Evolutionary conservation across 257 asterid genomes (phyloP), one percentile per base, ranked within the genome.

Genomic region (Solanum acaule): DNA sequence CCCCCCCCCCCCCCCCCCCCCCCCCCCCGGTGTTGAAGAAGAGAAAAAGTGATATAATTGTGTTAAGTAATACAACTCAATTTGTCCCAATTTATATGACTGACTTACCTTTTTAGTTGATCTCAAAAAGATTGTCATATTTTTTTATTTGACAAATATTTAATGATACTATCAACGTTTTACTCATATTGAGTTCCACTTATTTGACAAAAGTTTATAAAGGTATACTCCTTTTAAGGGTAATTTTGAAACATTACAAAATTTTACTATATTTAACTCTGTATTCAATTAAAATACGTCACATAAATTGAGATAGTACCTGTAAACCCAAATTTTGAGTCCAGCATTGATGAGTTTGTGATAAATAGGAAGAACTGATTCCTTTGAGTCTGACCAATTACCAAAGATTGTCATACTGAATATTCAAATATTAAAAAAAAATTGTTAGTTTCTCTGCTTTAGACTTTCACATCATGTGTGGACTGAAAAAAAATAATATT

Each of bases 271-370:
- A 46, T 49, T 49, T 13, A 15, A 49, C 7, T 49, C 0, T 5
- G 7, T 49, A 5, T 49, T 14, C 8, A 49, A 8, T 16, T 6
- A 16, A 52, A 52, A 7, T 6, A 52, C 20, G 3, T 2, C 23
- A 52, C 6, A 15, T 52, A 52, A 52, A 52, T 52, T 52, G 63
- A 16, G 63, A 6, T 10, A 38, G 2, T 89, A 96, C 99, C 99
- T 96, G 91, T 95, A 96, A 13, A 96, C 93, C 99, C 98, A 96
- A 75, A 96, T 94, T 88, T 95, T 90, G 86, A 94, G 95, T 63
- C 96, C 94, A 44, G 94, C 93, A 8, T 90, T 93, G 35, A 96
- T 95, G 87, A 96, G 98, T 90, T 96, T 96, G 94, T 89, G 92
- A 87, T 96, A 95, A 87, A 95, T 94, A 1, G 98, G 99, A 87